phyloP scores from a whole-genome alignment of 345 rosid species.

The Adansonia digitata region DNA sequence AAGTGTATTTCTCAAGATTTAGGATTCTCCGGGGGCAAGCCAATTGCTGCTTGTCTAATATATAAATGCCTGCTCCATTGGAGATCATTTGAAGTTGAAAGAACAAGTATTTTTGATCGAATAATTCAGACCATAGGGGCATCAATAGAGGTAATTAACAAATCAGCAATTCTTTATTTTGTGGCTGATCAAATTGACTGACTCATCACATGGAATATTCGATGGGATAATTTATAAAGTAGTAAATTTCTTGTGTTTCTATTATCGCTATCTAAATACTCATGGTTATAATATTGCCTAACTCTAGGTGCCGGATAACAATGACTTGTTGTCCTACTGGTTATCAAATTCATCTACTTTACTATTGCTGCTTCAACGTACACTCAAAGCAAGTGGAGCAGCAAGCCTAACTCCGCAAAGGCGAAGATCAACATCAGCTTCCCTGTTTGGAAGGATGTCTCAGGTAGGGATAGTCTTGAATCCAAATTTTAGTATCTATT shows the following conservation, averaged over 20 bases:
- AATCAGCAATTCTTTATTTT: background rate
- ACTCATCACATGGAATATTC: background rate
- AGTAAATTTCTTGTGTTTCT: slow-evolving; percentile 3
- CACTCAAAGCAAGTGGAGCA: slow-evolving; percentile 78
- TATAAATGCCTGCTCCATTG: slow-evolving; percentile 87
- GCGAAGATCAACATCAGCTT: slow-evolving; percentile 59
- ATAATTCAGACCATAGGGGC: slow-evolving; percentile 79
- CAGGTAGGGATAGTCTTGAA: slow-evolving; percentile 40
- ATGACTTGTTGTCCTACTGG: slow-evolving; percentile 81
- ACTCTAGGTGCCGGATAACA: slow-evolving; percentile 69
- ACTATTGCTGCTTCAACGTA: slow-evolving; percentile 75
- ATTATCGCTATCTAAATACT: slow-evolving; percentile 5
- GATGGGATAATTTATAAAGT: background rate
- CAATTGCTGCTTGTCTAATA: slow-evolving; percentile 89
- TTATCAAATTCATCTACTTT: slow-evolving; percentile 83
- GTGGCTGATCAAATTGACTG: background rate
- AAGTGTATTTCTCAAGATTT: slow-evolving; percentile 80
- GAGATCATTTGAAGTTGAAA: slow-evolving; percentile 94
- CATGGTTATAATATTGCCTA: slow-evolving; percentile 18
- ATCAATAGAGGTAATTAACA: slow-evolving; percentile 65
- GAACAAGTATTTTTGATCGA: slow-evolving; percentile 81
- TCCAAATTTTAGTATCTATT: background rate
- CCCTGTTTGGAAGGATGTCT: slow-evolving; percentile 86
- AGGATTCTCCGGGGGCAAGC: slow-evolving; percentile 82
- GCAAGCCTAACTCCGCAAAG: slow-evolving; percentile 67